These are phyloP conservation scores for Sporothrix curviconia DNA, from an alignment of 2,329 filamentous ascomycete genomes.

Conservation along the genomic window DNA sequence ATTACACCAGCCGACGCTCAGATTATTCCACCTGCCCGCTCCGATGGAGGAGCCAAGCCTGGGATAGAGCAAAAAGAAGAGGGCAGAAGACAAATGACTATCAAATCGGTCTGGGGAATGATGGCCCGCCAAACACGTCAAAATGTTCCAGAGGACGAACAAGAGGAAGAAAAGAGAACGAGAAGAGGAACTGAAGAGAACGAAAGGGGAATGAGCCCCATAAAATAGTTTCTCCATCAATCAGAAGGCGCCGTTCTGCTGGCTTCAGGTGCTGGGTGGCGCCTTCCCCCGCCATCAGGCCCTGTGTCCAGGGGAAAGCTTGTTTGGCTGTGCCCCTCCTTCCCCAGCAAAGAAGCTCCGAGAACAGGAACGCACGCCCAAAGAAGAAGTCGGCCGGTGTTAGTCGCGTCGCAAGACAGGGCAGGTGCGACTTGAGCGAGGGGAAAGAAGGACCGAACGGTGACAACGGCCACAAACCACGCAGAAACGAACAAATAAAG, in stretches of 20 bases:
- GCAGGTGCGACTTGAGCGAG: not conserved
- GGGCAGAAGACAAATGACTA: too few species aligned
- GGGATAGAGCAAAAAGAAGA: too few species aligned
- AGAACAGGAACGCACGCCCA: not conserved
- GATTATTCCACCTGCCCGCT: not conserved
- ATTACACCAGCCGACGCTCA: too few species aligned
- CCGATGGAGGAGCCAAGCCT: constrained; percentile 1
- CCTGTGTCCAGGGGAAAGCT: not conserved
- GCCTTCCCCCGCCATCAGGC: not conserved
- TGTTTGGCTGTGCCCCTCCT: constrained; percentile 1
- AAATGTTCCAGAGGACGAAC: not conserved
- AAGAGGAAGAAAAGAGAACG: not conserved
- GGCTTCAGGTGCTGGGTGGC: not conserved
- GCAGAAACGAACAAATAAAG: not conserved
- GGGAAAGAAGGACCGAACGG: not conserved
- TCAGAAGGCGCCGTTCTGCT: not conserved
- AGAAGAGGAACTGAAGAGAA: not conserved
- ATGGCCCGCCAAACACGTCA: not conserved
- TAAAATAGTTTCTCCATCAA: constrained; percentile 14
- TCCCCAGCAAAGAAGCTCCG: too few species aligned
- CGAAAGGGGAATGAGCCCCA: not conserved
- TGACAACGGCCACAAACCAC: not conserved
- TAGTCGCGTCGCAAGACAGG: not conserved
- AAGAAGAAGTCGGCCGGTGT: constrained; percentile 4
- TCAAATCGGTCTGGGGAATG: not conserved